Percentiles rank a stretch among this genome's conserved stretches.
Conservation (phyloP, 805 yeast species). For the Kuraishia molischiana region DNA sequence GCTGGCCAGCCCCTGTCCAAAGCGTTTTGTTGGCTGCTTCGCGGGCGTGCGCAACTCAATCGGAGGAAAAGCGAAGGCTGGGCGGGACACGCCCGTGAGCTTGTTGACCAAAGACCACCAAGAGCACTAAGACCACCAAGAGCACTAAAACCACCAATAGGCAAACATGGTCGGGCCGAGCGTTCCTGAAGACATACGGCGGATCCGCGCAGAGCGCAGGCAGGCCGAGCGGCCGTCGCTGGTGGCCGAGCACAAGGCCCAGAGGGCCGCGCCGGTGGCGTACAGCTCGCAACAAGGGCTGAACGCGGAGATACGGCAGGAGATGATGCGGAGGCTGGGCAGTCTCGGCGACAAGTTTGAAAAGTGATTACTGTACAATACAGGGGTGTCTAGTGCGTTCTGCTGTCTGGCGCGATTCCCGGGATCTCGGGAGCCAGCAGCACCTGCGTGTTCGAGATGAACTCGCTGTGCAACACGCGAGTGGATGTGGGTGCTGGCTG, state of each 20-base stretch:
- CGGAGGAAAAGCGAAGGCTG: too few relatives aligned
- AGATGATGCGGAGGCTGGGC: conserved; percentile 12
- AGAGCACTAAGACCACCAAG: not conserved
- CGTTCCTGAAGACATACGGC: conserved; percentile 14
- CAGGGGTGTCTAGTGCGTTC: not conserved
- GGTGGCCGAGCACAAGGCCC: too few relatives aligned
- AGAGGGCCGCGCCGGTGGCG: too few relatives aligned
- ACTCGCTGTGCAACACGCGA: not conserved
- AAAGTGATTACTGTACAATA: not conserved
- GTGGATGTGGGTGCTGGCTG: not conserved
- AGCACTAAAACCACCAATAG: not conserved
- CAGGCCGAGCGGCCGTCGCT: not conserved
- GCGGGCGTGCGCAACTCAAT: not conserved
- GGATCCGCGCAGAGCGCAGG: conserved; percentile 7
- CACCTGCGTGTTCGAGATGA: conserved; percentile 6
- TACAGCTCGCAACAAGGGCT: conserved; percentile 14
- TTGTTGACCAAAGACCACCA: not conserved
- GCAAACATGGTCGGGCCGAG: conserved; percentile 11
- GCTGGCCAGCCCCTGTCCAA: too few relatives aligned
- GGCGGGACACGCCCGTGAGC: conserved; percentile 2
- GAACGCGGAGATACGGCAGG: conserved; percentile 14
- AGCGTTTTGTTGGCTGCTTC: not conserved
- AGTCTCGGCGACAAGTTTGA: conserved; percentile 4
- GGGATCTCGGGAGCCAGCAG: conserved; percentile 10
- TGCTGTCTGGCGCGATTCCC: conserved; percentile 7